Percentiles rank a stretch among this genome's conserved stretches.
Evolutionary conservation across 805 yeast genomes (phyloP).

Genomic region (Scheffersomyces spartinae): DNA sequence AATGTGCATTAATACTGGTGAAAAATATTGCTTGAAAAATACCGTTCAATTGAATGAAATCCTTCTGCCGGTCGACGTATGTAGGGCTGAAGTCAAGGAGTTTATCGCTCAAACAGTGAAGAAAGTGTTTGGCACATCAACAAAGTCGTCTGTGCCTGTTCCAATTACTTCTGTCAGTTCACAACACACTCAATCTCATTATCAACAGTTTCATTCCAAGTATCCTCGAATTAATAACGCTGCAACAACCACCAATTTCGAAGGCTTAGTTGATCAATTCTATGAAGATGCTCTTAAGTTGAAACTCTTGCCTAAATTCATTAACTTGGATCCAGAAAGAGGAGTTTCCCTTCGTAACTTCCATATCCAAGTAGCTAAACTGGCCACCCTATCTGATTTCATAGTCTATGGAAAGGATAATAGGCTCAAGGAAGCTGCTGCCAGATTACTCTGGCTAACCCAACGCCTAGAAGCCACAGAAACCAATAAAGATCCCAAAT

Average conservation of each 20-base stretch:
- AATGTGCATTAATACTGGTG: conserved; percentile 22
- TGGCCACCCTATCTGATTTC: conserved; percentile 63
- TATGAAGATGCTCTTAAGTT: conserved; percentile 32
- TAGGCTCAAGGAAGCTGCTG: conserved; percentile 5
- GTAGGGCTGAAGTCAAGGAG: conserved; percentile 20
- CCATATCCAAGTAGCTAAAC: conserved; percentile 75
- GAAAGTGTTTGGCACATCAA: conserved; percentile 7
- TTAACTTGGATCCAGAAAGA: conserved; percentile 51
- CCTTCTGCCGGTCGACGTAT: conserved; percentile 35
- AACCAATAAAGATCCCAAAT: no score
- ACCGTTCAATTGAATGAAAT: conserved; percentile 44
- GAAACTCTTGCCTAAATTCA: conserved; percentile 40
- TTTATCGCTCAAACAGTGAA: conserved; percentile 11
- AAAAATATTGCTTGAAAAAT: no score
- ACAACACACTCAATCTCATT: no score
- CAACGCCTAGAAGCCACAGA: conserved; percentile 16
- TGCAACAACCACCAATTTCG: conserved; percentile 6
- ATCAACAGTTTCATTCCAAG: no score
- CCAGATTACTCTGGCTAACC: conserved; percentile 26
- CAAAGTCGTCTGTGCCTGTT: no score
- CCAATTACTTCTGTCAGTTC: no score
- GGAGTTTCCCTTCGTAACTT: conserved; percentile 78
- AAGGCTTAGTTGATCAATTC: conserved; percentile 11
- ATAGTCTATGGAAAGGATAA: conserved; percentile 48
- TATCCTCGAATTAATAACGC: no score